Percentiles rank a stretch among this genome's conserved stretches.
phyloP scores from a whole-genome alignment of 768 basidiomycete species.

The Psilocybe azurescens region DNA sequence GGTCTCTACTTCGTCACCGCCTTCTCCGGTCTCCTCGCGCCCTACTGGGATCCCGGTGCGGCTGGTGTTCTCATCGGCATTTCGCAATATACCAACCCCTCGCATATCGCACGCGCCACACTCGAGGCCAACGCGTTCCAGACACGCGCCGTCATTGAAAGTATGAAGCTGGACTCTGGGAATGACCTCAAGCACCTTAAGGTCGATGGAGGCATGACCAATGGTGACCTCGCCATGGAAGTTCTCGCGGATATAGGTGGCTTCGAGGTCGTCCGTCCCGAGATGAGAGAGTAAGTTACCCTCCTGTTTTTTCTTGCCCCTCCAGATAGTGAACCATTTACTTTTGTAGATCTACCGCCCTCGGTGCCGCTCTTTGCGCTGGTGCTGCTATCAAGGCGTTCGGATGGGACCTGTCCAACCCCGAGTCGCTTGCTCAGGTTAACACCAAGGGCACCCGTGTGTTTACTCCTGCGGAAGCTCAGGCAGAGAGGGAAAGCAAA shows the following conservation, averaged over 20 bases:
- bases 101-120: conserved; percentile 93
- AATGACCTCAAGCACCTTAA: conserved; percentile 82
- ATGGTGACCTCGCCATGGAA: conserved; percentile 88
- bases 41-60: conserved; percentile 96
- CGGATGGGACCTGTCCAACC: conserved; percentile 89
- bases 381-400: conserved; percentile 87
- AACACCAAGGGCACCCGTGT: conserved; percentile 82
- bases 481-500: conserved; percentile 60
- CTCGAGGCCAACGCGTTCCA: conserved; percentile 97
- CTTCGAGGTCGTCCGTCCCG: conserved; percentile 88
- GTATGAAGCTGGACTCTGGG: conserved; percentile 92
- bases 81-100: conserved; percentile 87
- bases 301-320: background rate
- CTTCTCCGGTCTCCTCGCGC: conserved; percentile 94
- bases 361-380: conserved; percentile 94
- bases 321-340: conserved; percentile 1
- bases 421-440: conserved; percentile 83
- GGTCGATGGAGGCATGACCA: conserved; percentile 99
- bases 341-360: conserved; percentile 79
- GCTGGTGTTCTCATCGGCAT: conserved; percentile 86
- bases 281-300: conserved; percentile 89
- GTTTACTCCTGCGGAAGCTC: conserved; percentile 65
- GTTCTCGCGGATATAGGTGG: conserved; percentile 90
- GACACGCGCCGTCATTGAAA: conserved; percentile 92
- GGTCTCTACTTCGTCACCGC: conserved; percentile 98